phyloP scores from a whole-genome alignment of 495 filamentous ascomycete species.

The Cenococcum geophilum region DNA sequence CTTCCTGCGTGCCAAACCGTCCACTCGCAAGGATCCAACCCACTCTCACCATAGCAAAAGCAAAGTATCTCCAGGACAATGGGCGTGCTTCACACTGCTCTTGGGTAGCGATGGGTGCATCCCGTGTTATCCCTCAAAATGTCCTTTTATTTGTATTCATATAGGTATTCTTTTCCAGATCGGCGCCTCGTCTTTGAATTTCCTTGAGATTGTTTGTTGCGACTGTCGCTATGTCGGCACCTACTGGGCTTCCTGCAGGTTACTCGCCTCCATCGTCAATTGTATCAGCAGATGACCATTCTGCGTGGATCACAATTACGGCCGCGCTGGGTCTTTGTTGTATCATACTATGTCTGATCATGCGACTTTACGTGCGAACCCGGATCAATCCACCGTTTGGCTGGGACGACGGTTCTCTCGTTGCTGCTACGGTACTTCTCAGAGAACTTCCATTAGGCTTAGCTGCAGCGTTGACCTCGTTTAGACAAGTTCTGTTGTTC shows the following conservation, averaged over 20 bases:
- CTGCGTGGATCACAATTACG: constrained; percentile 12
- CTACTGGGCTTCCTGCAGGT: constrained; percentile 8
- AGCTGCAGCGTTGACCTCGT: neutral
- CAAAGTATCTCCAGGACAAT: too few relatives aligned
- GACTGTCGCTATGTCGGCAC: neutral
- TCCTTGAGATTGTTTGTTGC: neutral
- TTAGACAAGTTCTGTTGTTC: neutral
- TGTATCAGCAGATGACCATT: constrained; percentile 5
- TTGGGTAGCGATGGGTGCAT: neutral
- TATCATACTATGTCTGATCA: constrained; percentile 4
- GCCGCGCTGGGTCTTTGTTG: constrained; percentile 7
- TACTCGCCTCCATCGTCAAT: constrained; percentile 4
- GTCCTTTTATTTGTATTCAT: neutral
- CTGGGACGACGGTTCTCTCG: constrained; percentile 5
- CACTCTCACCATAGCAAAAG: too few relatives aligned
- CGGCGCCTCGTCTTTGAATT: neutral
- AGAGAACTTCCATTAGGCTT: neutral
- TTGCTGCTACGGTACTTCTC: constrained; percentile 9
- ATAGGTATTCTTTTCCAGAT: neutral
- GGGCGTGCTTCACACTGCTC: neutral
- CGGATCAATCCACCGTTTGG: constrained; percentile 1
- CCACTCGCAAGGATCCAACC: too few relatives aligned
- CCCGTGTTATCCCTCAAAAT: neutral
- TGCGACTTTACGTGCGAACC: constrained; percentile 12
- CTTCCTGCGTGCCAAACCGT: too few relatives aligned